These are phyloP conservation scores for Tetrapyrgos nigripes DNA, from an alignment of 1,284 basidiomycete species.

Conservation along the genomic window DNA sequence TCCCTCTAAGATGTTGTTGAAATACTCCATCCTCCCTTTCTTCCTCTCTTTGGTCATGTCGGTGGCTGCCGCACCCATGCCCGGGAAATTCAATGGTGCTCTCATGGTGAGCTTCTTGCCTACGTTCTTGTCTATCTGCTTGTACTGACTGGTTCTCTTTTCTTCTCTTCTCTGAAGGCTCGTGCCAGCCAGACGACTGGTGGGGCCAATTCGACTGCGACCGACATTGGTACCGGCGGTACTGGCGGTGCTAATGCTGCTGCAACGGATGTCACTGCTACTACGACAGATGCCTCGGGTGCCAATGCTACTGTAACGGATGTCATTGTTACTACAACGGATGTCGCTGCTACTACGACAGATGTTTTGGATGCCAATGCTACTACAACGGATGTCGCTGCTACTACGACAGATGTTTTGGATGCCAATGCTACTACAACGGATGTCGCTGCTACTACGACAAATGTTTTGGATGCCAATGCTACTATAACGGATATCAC, in stretches of 20 bases:
- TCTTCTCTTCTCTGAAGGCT: not conserved
- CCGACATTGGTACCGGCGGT: not conserved
- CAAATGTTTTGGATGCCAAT: not conserved
- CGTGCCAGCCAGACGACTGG: not conserved
- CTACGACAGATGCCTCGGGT: not conserved
- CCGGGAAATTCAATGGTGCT: constrained; percentile 14
- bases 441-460: not conserved
- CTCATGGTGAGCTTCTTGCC: constrained; percentile 25
- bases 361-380: not conserved
- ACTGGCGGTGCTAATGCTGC: not conserved
- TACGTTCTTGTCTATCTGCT: not conserved
- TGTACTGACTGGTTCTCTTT: not conserved
- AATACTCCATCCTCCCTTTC: constrained; percentile 24
- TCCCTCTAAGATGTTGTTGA: constrained; percentile 28
- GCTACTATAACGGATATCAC: not conserved
- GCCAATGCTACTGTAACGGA: not conserved
- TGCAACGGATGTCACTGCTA: constrained; percentile 3
- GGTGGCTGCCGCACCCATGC: constrained; percentile 30
- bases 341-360: not conserved
- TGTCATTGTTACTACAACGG: not conserved
- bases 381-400: not conserved
- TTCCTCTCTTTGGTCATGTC: constrained; percentile 27
- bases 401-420: not conserved
- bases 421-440: not conserved
- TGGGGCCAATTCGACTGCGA: not conserved